A percentile compares a stretch with the other conserved stretches of the same genome.
Evolutionary conservation across 257 asterid species (phyloP).

Genomic region (Schizonepeta tenuifolia): DNA sequence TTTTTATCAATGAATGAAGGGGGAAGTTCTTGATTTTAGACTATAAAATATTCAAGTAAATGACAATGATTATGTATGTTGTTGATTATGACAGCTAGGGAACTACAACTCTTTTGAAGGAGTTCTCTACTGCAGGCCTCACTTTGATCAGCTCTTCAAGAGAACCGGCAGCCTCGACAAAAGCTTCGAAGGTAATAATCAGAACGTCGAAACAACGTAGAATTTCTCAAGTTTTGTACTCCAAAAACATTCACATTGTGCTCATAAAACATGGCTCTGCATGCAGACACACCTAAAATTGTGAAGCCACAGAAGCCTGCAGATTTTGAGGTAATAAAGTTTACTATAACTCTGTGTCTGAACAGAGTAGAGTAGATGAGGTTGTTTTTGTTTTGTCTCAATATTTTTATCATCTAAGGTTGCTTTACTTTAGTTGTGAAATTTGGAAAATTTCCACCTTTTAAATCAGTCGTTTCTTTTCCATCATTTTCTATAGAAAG

Average conservation of each 20-base stretch:
- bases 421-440: no score
- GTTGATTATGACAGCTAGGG: constrained; percentile 57
- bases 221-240: not conserved
- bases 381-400: no score
- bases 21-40: not conserved
- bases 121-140: constrained; percentile 97
- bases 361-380: not conserved
- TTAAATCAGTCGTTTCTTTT: no score
- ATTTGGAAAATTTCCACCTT: no score
- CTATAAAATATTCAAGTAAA: not conserved
- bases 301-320: constrained; percentile 78
- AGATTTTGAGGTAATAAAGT: constrained; percentile 58
- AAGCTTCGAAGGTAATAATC: constrained; percentile 84
- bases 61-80: not conserved
- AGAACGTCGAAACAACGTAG: not conserved
- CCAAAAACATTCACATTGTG: constrained; percentile 9
- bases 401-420: not conserved
- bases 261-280: constrained; percentile 24
- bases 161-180: constrained; percentile 95
- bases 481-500: no score
- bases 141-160: constrained; percentile 97
- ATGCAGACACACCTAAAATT: constrained; percentile 85
- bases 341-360: not conserved
- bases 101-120: constrained; percentile 98
- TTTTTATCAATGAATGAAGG: not conserved